Conservation (phyloP, 164 flowering plant genomes). For the Taxillus chinensis region DNA sequence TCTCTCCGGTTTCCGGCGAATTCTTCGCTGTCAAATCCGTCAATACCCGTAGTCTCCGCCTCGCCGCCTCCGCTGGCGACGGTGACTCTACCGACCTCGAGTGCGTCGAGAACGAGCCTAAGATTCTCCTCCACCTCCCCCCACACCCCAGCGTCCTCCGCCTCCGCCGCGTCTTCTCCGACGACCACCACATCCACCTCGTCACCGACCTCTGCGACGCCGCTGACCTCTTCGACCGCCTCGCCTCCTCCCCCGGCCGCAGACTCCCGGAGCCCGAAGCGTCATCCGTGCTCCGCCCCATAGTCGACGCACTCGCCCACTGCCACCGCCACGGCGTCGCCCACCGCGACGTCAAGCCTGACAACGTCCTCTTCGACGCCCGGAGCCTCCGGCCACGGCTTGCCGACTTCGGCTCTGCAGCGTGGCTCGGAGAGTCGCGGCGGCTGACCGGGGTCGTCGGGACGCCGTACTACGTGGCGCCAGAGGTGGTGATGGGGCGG, state of each 20-base stretch:
- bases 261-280: constrained; percentile 34
- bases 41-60: constrained; percentile 27
- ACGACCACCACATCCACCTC: constrained; percentile 30
- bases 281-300: constrained; percentile 17
- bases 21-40: constrained; percentile 54
- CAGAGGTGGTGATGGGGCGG: constrained; percentile 61
- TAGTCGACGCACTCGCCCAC: constrained; percentile 37
- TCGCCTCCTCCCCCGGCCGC: constrained; percentile 8
- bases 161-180: constrained; percentile 33
- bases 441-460: constrained; percentile 58
- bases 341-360: constrained; percentile 72
- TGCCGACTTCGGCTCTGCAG: constrained; percentile 74
- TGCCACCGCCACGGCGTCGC: constrained; percentile 50
- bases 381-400: constrained; percentile 27
- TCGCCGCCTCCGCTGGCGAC: constrained; percentile 43
- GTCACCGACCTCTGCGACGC: constrained; percentile 43
- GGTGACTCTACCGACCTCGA: constrained; percentile 49
- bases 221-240: constrained; percentile 29
- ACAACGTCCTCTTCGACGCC: constrained; percentile 47
- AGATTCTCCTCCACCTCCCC: constrained; percentile 35
- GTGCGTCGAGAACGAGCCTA: constrained; percentile 58
- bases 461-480: constrained; percentile 86
- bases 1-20: constrained; percentile 22
- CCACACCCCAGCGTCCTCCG: constrained; percentile 37
- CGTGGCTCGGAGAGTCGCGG: constrained; percentile 25